Base-by-base conservation (phyloP, 208 protist species). In the Strigomonas culicis region DNA sequence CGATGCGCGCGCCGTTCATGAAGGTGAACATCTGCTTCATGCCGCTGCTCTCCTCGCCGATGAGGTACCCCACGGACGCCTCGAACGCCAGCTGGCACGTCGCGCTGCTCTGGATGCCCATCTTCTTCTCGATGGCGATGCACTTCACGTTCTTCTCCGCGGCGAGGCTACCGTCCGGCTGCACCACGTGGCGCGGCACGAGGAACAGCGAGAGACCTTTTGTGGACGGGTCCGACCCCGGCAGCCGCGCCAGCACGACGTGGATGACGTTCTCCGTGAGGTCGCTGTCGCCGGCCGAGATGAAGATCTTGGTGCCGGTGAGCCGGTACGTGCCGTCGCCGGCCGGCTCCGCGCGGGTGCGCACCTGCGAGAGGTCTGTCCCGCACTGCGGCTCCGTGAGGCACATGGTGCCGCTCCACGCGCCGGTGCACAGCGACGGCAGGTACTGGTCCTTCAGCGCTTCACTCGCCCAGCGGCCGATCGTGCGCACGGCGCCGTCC, bases 11-110 rank as follows among this genome's bases (percentile, higher is more conserved):
- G 0, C 74, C 80, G 68, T 95, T 95, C 80, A 95, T 94, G 70
- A 94, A 94, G 41, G 86, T 95, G 72, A 95, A 93, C 89, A 95
- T 94, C 70, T 93, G 74, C 66, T 88, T 90, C 66, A 97, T 68
- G n/a, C 89, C 92, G 19, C 70, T 63, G 72, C 82, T 88, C 27
- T 72, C 66, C 58, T 80, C 49, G n/a, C 89, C 92, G 72, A 97
- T 93, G 41, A 97, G 66, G 61, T 88, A 95, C 39, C 92, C 92
- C 15, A 86, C 62, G 31, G 82, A 82, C 63, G 86, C 81, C 22
- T 93, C 82, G 72, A 97, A 95, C 66, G 82, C 73, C 41, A 97
- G 75, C 76, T 93, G 83, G 66, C 76, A 83, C 19, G 84, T 93
- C 15, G 82, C 47, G 64, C 79, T 89, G 43, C 74, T 84, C 65